Percentiles rank a stretch among this genome's conserved stretches.
Conservation (phyloP, 768 basidiomycete species). For the Sistotremastrum niveocremeum region DNA sequence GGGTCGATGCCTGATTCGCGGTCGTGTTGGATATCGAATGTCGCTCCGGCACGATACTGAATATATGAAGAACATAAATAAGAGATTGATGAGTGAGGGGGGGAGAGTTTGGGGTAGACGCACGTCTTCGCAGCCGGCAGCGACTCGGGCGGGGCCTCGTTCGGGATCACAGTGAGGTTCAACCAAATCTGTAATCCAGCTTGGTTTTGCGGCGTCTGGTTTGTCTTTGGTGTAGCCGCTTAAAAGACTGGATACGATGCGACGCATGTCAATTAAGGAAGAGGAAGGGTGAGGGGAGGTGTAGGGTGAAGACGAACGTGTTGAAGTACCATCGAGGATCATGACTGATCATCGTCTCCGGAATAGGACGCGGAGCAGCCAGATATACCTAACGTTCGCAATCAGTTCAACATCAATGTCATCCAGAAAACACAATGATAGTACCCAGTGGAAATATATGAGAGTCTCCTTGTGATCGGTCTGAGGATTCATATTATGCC, state of each 20-base stretch:
- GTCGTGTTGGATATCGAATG: constrained; percentile 6
- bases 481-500: constrained; percentile 8
- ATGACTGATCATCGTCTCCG: constrained; percentile 7
- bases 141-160: constrained; percentile 2
- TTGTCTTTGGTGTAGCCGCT: constrained; percentile 1
- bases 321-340: constrained; percentile 7
- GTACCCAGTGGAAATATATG: constrained; percentile 8
- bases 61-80: too few relatives aligned
- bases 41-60: constrained; percentile 10
- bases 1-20: constrained; percentile 4
- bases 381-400: constrained; percentile 6
- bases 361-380: constrained; percentile 8
- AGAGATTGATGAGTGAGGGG: neutral
- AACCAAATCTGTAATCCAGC: constrained; percentile 7
- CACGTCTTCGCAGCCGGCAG: constrained; percentile 8
- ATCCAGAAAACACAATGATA: neutral
- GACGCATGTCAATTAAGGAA: too few relatives aligned
- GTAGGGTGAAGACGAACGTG: too few relatives aligned
- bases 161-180: constrained; percentile 6
- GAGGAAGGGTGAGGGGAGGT: too few relatives aligned
- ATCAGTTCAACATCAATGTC: neutral
- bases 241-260: constrained; percentile 1
- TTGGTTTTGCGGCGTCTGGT: neutral
- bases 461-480: constrained; percentile 8
- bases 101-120: neutral